These are phyloP conservation scores for Physcomitrellopsis africana DNA, from an alignment of 225 moss, liverwort and hornwort species.

Conservation along the genomic window DNA sequence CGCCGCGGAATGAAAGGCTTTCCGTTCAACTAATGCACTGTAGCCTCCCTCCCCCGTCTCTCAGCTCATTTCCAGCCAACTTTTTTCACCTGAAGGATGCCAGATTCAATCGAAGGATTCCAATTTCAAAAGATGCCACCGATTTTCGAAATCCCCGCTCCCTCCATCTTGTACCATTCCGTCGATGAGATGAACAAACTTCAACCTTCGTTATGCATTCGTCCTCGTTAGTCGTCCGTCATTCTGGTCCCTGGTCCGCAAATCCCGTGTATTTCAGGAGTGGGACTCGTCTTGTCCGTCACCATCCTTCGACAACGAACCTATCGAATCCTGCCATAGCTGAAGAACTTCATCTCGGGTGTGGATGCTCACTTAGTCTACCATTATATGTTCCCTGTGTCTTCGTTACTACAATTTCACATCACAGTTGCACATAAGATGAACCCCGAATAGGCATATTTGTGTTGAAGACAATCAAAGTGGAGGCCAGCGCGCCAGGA, in stretches of 20 bases:
- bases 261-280: not conserved
- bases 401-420: too few species aligned
- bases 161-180: not conserved
- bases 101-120: not conserved
- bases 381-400: too few species aligned
- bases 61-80: not conserved
- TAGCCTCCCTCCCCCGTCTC: not conserved
- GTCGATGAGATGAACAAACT: constrained; percentile 28
- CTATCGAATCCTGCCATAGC: not conserved
- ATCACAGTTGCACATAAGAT: too few species aligned
- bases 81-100: not conserved
- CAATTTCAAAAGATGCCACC: not conserved
- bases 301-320: not conserved
- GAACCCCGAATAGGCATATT: constrained; percentile 10
- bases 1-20: not conserved
- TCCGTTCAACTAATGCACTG: not conserved
- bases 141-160: too few species aligned
- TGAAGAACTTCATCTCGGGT: too few species aligned
- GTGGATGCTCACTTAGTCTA: too few species aligned
- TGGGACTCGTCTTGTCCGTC: not conserved
- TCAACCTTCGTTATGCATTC: constrained; percentile 25
- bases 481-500: too few species aligned
- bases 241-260: not conserved
- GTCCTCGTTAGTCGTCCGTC: not conserved
- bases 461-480: not conserved